Conservation (phyloP, 129 eudicot species). For the Oenanthe sinensis region DNA sequence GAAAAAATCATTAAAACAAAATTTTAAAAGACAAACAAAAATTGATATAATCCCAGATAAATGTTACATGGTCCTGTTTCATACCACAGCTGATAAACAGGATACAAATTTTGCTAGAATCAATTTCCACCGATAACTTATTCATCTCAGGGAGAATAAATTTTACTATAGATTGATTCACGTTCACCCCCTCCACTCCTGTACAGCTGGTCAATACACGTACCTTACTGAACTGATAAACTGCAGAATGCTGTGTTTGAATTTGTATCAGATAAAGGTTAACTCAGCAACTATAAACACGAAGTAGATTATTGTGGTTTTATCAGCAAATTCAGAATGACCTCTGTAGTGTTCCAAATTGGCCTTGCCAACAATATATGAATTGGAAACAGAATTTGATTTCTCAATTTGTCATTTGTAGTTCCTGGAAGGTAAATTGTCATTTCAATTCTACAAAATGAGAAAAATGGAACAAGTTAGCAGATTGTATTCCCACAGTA, state of each 20-base stretch:
- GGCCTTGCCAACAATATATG: conserved; percentile 67
- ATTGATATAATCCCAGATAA: not conserved
- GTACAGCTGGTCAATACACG: conserved; percentile 35
- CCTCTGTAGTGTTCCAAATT: conserved; percentile 50
- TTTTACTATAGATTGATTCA: conserved; percentile 29
- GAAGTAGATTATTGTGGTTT: not conserved
- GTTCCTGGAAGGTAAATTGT: conserved; percentile 54
- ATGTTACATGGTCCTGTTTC: not conserved
- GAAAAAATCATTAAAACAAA: conserved; percentile 15
- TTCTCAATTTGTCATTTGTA: conserved; percentile 16
- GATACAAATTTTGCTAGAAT: conserved; percentile 51
- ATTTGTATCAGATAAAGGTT: conserved; percentile 21
- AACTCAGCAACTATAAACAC: not conserved
- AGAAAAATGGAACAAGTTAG: conserved; percentile 19
- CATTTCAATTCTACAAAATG: conserved; percentile 55
- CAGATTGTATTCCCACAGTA: conserved; percentile 2
- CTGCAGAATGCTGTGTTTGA: conserved; percentile 49
- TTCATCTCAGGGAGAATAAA: conserved; percentile 80
- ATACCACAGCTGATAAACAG: conserved; percentile 88
- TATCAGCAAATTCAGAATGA: conserved; percentile 11
- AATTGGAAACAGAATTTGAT: conserved; percentile 53
- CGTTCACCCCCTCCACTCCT: conserved; percentile 26
- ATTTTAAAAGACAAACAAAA: not conserved
- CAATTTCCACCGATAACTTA: conserved; percentile 50
- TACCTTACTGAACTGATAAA: conserved; percentile 53